A percentile compares a stretch with the other conserved stretches of the same genome.
Conservation (phyloP, 2,329 filamentous ascomycete species). For the Colletotrichum shisoi region DNA sequence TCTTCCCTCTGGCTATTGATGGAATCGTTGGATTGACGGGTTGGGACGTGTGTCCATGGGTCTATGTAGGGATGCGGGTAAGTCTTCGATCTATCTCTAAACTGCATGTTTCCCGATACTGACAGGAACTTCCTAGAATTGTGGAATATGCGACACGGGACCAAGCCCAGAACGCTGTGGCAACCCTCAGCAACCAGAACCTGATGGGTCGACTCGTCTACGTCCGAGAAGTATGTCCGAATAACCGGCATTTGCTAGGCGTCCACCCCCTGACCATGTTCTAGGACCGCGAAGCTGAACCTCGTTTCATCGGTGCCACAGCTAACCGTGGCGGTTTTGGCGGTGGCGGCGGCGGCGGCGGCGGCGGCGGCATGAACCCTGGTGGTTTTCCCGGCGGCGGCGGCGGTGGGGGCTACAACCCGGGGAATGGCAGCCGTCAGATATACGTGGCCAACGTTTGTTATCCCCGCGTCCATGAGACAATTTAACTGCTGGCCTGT, state of each 20-base stretch:
- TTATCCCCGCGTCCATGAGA: slow-evolving; percentile 53
- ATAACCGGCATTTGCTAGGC: neutral
- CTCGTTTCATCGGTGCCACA: slow-evolving; percentile 85
- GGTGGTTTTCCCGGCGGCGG: slow-evolving; percentile 51
- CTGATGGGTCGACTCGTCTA: slow-evolving; percentile 98
- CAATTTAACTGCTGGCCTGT: slow-evolving; percentile 38
- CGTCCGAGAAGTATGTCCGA: slow-evolving; percentile 84
- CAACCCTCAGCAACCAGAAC: slow-evolving; percentile 98
- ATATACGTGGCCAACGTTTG: slow-evolving; percentile 98
- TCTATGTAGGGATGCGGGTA: slow-evolving; percentile 99
- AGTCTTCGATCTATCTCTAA: slow-evolving; percentile 53
- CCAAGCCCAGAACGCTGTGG: slow-evolving; percentile 96
- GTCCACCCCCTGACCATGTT: slow-evolving; percentile 26
- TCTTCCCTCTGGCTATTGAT: slow-evolving; percentile 70
- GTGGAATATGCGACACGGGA: slow-evolving; percentile 99
- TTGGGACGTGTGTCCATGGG: slow-evolving; percentile 86
- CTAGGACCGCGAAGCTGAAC: slow-evolving; percentile 96
- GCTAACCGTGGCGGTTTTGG: slow-evolving; percentile 69
- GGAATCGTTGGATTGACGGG: slow-evolving; percentile 99
- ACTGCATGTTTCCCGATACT: slow-evolving; percentile 42
- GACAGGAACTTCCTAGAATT: slow-evolving; percentile 70
- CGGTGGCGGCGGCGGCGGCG: slow-evolving; percentile 58
- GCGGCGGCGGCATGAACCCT: slow-evolving; percentile 66
- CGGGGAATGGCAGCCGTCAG: slow-evolving; percentile 75
- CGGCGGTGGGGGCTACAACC: slow-evolving; percentile 59